A percentile compares a stretch with the other conserved stretches of the same genome.
phyloP scores from a whole-genome alignment of 2,329 filamentous ascomycete genomes.

The Aureobasidium sp. region DNA sequence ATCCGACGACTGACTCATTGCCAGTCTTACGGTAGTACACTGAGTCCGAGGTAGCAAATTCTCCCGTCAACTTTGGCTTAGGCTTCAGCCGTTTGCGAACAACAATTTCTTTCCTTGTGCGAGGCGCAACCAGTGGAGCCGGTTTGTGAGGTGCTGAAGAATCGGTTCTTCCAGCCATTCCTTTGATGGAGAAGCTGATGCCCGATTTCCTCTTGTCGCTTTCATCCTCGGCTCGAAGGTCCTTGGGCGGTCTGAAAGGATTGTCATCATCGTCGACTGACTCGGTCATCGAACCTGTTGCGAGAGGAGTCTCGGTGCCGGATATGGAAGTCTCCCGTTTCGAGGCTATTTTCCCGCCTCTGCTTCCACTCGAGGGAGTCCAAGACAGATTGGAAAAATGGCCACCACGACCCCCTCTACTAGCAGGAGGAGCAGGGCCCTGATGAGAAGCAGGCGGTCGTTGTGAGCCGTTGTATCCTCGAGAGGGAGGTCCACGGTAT shows the following conservation, averaged over 20 bases:
- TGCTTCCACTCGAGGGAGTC: constrained; percentile 50
- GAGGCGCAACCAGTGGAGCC: constrained; percentile 20
- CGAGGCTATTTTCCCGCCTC: constrained; percentile 41
- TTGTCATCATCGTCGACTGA: constrained; percentile 50
- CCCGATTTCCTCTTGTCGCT: constrained; percentile 44
- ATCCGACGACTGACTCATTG: constrained; percentile 94
- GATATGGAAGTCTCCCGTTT: constrained; percentile 1
- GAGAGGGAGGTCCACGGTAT: constrained; percentile 36
- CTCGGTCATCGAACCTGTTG: constrained; percentile 21
- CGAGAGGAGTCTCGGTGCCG: constrained; percentile 5
- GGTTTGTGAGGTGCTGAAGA: constrained; percentile 30
- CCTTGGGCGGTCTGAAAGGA: constrained; percentile 57
- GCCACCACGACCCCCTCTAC: constrained; percentile 48
- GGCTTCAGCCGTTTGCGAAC: constrained; percentile 64
- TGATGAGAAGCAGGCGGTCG: constrained; percentile 44
- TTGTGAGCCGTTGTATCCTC: constrained; percentile 33
- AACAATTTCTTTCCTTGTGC: constrained; percentile 46
- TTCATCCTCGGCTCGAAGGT: constrained; percentile 58
- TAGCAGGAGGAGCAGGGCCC: constrained; percentile 25
- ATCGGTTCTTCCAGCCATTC: constrained; percentile 30
- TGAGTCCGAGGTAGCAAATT: constrained; percentile 72
- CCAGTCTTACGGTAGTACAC: constrained; percentile 93
- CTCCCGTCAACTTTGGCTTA: constrained; percentile 61
- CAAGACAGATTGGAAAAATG: constrained; percentile 65
- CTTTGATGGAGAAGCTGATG: constrained; percentile 91